A percentile compares a stretch with the other conserved stretches of the same genome.
phyloP scores from a whole-genome alignment of 1,284 basidiomycete species.

The Macrocystidia cucumis region DNA sequence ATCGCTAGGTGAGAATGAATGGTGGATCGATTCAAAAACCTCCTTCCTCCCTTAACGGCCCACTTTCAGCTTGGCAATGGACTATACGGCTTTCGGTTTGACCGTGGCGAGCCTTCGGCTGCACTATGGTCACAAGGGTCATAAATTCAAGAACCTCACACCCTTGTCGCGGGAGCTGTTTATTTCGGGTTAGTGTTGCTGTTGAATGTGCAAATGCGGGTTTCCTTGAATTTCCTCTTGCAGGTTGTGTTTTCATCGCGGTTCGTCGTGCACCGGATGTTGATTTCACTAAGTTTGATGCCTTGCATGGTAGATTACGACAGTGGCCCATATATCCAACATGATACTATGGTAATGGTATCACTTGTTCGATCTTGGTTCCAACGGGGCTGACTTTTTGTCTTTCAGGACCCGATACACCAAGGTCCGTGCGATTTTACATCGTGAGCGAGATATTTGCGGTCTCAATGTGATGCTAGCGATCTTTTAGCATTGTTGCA shows the following conservation, averaged over 20 bases:
- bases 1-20: conserved; percentile 5
- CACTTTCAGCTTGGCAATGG: conserved; percentile 4
- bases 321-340: conserved; percentile 5
- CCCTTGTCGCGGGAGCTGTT: conserved; percentile 2
- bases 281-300: not conserved
- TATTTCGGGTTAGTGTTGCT: conserved; percentile 3
- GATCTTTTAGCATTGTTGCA: conserved; percentile 7
- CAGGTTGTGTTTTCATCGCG: conserved; percentile 1
- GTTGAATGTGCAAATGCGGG: not conserved
- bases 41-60: not conserved
- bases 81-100: conserved; percentile 3
- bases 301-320: conserved; percentile 1
- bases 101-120: not conserved
- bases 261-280: conserved; percentile 1
- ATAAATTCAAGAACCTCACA: not conserved
- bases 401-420: not conserved
- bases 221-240: not conserved
- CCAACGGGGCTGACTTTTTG: not conserved
- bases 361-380: not conserved
- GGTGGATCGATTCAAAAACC: not conserved
- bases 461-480: conserved; percentile 2
- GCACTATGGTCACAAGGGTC: not conserved
- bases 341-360: conserved; percentile 9
- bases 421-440: conserved; percentile 1
- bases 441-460: not conserved